These are phyloP conservation scores for Phytopythium oedochilum DNA, from an alignment of 352 stramenopile species.

Conservation along the genomic window DNA sequence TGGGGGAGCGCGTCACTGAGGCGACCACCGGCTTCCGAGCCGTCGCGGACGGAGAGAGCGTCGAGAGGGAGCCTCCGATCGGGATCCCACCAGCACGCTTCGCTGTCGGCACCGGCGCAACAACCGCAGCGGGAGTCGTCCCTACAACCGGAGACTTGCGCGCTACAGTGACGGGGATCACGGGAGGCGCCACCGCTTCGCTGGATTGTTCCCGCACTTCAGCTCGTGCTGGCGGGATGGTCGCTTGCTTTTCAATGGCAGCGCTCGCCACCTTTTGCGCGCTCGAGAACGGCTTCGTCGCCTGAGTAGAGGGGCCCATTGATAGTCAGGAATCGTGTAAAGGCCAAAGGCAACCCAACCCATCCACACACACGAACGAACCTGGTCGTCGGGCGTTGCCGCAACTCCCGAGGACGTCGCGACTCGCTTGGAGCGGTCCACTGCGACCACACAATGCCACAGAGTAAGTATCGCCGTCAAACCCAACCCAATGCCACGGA, in stretches of 20 bases:
- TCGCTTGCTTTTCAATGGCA: not conserved
- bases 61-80: constrained; percentile 10
- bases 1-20: constrained; percentile 27
- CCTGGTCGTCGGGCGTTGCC: not conserved
- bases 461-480: not conserved
- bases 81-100: constrained; percentile 17
- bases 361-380: not conserved
- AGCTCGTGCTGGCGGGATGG: not conserved
- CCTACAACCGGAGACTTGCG: not conserved
- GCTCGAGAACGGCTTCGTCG: not conserved
- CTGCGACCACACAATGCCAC: constrained; percentile 5
- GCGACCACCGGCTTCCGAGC: not conserved
- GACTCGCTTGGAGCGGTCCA: constrained; percentile 21
- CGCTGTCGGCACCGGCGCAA: not conserved
- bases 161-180: not conserved
- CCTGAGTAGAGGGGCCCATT: not conserved
- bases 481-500: not conserved
- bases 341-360: not conserved
- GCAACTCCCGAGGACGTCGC: not conserved
- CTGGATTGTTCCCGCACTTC: not conserved
- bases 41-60: constrained; percentile 6
- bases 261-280: not conserved
- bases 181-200: not conserved
- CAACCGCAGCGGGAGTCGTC: not conserved
- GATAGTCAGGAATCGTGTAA: not conserved